phyloP scores from a whole-genome alignment of 805 yeast genomes.

The Wickerhamomyces alni region DNA sequence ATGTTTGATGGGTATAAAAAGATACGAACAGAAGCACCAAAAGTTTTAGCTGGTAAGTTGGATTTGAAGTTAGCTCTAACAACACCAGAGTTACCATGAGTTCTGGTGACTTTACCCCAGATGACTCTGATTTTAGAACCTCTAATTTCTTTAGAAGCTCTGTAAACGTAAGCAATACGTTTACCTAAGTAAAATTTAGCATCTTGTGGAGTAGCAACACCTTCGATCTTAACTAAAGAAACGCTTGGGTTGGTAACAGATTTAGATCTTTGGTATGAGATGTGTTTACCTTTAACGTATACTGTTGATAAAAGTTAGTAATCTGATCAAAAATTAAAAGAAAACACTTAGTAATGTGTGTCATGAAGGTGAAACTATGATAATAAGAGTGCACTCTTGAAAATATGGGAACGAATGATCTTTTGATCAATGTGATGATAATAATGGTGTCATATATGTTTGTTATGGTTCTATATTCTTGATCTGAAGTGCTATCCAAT shows the following conservation, averaged over 20 bases:
- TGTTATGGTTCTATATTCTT: too few species aligned
- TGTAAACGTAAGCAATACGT: conserved; percentile 99
- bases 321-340: too few species aligned
- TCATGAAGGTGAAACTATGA: too few species aligned
- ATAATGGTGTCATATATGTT: too few species aligned
- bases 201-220: conserved; percentile 85
- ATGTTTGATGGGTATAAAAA: conserved; percentile 99
- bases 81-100: conserved; percentile 98
- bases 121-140: conserved; percentile 99
- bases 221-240: conserved; percentile 95
- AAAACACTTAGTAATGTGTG: neutral
- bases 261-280: conserved; percentile 99
- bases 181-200: conserved; percentile 99
- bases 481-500: too few species aligned
- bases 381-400: too few species aligned
- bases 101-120: conserved; percentile 99
- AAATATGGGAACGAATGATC: too few species aligned
- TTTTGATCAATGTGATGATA: too few species aligned
- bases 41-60: conserved; percentile 99
- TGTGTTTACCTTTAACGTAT: conserved; percentile 99
- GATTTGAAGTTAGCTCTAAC: conserved; percentile 99
- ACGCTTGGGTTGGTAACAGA: conserved; percentile 96
- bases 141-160: conserved; percentile 95
- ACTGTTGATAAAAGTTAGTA: conserved; percentile 42
- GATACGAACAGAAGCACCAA: conserved; percentile 99